Evolutionary conservation across 1,284 basidiomycete species (phyloP), one percentile per base, ranked within the genome.

Genomic region (Cutaneotrichosporon daszewskae): DNA sequence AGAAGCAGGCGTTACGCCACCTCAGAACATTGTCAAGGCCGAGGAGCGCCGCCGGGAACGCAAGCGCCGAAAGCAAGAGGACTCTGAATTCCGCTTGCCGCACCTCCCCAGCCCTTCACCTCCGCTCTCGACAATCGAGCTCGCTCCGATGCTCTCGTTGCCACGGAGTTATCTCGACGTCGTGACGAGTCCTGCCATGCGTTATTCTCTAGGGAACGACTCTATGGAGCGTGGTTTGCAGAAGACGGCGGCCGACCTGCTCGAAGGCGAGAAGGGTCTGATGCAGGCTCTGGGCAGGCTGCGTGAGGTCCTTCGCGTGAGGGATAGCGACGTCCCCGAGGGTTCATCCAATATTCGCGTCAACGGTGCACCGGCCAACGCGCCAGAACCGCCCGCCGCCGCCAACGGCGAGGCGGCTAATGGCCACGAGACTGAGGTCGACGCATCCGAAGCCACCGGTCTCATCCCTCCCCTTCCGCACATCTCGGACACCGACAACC

Each of bases 231-330:
- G 55, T 17, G 69, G 68, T 1, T 38, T 73, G 27, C 64, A 67
- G 45, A 45, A 64, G 19, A 72, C 71, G 6, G 66, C 69, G 0
- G 63, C 62, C 24, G 70, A 73, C 38, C 45, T 73, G 20, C 49
- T 73, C 22, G 69, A 73, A 31, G 66, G 68, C 23, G 71, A 73
- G 49, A 70, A 63, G 40, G 64, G 63, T 8, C 44, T 73, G 24
- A 54, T 66, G 53, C 64, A 66, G 44, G 63, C 66, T 18, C 45
- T 72, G 9, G 70, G 71, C 0, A 43, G 64, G 24, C 50, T 71
- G 28, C 57, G 61, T 26, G 65, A 68, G 38, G 61, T 68, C 2
- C 47, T 67, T 4, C 54, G 68, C 11, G 41, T 67, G 1, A 34
- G 60, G 4, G 57, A 60, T 14, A 44, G 59, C 17, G 64, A 67